Evolutionary conservation across 2,329 filamentous ascomycete genomes (phyloP), one percentile per base, ranked within the genome.

Genomic region (Elsinoe arachidis): DNA sequence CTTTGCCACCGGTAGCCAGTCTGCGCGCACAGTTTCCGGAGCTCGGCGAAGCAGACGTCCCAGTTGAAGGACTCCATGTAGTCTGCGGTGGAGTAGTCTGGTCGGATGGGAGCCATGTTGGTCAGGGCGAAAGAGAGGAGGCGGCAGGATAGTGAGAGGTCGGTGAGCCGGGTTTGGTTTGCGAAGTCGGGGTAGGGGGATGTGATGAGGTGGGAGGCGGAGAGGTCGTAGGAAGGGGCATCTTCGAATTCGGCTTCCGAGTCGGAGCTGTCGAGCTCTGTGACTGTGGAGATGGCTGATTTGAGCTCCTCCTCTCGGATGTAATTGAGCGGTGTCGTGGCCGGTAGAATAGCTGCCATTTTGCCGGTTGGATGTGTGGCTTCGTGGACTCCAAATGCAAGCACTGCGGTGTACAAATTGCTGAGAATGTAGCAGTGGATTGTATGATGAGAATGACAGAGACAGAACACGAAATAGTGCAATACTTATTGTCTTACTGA

Each of bases 41-140:
- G 72, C 33, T 79, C 73, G 3, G 74, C 71, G 10, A 93, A 74
- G 12, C 90, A 78, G 41, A 80, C 73, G 2, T 69, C 61, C 84
- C 88, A 93, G 71, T 95, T 95, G 74, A 96, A 91, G 0, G 83
- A 83, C 1, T 84, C 79, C 2, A 76, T 70, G 71, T 95, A 96
- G 0, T 81, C 76, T 1, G 85, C 83, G 1, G 84, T 90, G 58
- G 90, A 88, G 72, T 95, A 96, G 68, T 90, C 85, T 6, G 77
- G 69, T 1, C 83, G 80, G 15, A 83, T 73, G 37, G 82, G 81
- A 59, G 75, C 76, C 62, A 96, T 76, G 12, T 75, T 74, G 26
- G 81, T 80, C 59, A 96, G 75, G 0, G 90, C 87, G 59, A 82
- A 78, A 4, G 90, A 85, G 56, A 96, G 77, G 54, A 95, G 77